Evolutionary conservation across 768 basidiomycete genomes (phyloP), one percentile per base, ranked within the genome.

Genomic region (Tricholoma matsutake): DNA sequence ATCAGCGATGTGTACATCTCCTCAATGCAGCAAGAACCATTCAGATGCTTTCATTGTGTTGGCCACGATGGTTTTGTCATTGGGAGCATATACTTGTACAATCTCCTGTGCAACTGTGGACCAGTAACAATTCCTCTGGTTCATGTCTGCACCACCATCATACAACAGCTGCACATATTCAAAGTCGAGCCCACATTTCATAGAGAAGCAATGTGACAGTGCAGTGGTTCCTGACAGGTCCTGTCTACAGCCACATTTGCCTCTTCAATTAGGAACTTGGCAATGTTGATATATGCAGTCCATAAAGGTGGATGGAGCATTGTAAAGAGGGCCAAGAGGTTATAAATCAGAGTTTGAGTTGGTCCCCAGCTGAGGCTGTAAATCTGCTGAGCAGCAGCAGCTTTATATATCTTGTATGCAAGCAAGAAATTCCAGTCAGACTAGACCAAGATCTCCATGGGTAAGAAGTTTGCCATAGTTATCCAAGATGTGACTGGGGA

Each of bases 11-110:
- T 75, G 22, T 25, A 25, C 22, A 25, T 25, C 22, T 16, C 80
- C 79, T n/a, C 77, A 78, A 66, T 79, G 78, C 0, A 58, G 64
- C 53, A 81, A 61, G 64, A 75, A 79, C 77, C 76, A 81, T 57
- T 71, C 58, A 31, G 80, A 62, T 9, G 74, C 72, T 28, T 63
- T 58, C 1, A 45, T 60, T 4, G 77, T 72, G 20, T 64, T 67
- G 25, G 60, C 62, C 14, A 76, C 64, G 10, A 64, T 55, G 13
- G 62, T 49, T 6, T 35, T 25, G 49, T 74, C 68, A 3, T 52
- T 37, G 0, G 58, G 55, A 11, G 69, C 65, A 59, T 67, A 77
- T 1, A 79, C 67, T 63, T 70, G 68, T 1, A 66, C 51, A 11
- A 77, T 76, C 61, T 80, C 79, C 63, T 79, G 75, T 20, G 72